These are phyloP conservation scores for Mycena sp. DNA, from an alignment of 1,284 basidiomycete species.

Conservation along the genomic window DNA sequence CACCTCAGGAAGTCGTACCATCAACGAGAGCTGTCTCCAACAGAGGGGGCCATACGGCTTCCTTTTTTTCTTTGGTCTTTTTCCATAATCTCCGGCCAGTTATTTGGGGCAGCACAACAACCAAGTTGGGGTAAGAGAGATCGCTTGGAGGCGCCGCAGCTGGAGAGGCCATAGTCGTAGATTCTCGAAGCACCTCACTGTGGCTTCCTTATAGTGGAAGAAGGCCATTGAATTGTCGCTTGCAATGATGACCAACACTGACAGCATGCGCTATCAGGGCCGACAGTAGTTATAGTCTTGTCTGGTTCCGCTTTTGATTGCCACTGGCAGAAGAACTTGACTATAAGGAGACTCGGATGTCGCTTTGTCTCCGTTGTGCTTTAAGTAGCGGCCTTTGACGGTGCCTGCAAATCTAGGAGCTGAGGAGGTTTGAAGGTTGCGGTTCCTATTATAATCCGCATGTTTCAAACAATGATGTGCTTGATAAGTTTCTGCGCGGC, in stretches of 20 bases:
- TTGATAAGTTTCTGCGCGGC: too few relatives aligned
- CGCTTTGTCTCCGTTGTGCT: too few relatives aligned
- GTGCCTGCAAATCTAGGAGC: background rate
- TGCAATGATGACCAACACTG: background rate
- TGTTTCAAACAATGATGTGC: too few relatives aligned
- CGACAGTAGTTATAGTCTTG: background rate
- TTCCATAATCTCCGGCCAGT: conserved; percentile 62
- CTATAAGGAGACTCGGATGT: conserved; percentile 5
- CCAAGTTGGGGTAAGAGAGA: background rate
- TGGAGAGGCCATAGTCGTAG: background rate
- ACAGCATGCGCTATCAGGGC: conserved; percentile 5
- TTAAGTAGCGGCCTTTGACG: background rate
- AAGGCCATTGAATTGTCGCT: conserved; percentile 4
- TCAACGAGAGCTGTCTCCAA: conserved; percentile 64
- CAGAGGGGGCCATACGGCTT: conserved; percentile 64
- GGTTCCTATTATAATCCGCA: background rate
- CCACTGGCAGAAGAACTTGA: background rate
- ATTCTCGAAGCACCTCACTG: too few relatives aligned
- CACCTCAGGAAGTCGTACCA: conserved; percentile 46
- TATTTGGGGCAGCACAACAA: background rate
- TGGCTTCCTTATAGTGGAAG: background rate
- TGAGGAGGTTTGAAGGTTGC: too few relatives aligned
- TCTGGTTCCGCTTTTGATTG: background rate
- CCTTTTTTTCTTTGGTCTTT: conserved; percentile 59
- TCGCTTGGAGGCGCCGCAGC: background rate